Evolutionary conservation across 1,284 basidiomycete genomes (phyloP).

Genomic region (Ceratobasidium theobromae): DNA sequence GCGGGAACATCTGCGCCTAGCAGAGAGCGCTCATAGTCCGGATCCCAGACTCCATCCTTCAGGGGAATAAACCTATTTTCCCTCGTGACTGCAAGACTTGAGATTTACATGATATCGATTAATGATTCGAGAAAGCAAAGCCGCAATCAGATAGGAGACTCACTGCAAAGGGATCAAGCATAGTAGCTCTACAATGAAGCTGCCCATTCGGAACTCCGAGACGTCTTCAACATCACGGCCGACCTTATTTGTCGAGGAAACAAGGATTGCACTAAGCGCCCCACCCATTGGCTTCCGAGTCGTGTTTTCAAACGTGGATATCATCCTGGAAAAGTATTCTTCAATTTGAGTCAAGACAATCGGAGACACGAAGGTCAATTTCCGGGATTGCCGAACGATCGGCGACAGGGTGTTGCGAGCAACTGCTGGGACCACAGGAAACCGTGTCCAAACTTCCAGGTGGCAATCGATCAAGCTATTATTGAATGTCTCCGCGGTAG

Average conservation of each 20-base stretch:
- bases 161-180: constrained; percentile 28
- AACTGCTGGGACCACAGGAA: constrained; percentile 49
- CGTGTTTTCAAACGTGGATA: constrained; percentile 25
- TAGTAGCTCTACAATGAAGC: constrained; percentile 24
- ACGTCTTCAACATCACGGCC: neutral
- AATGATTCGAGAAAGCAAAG: neutral
- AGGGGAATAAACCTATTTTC: constrained; percentile 64
- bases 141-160: neutral
- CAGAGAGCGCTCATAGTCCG: constrained; percentile 54
- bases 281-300: constrained; percentile 28
- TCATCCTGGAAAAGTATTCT: constrained; percentile 33
- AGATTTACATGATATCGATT: neutral
- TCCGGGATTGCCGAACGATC: constrained; percentile 40
- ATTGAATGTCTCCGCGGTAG: constrained; percentile 41
- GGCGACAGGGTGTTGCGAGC: constrained; percentile 48
- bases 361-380: constrained; percentile 51
- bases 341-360: constrained; percentile 42
- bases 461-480: constrained; percentile 60
- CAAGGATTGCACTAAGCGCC: neutral
- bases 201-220: constrained; percentile 5
- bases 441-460: constrained; percentile 34
- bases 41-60: constrained; percentile 59
- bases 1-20: constrained; percentile 60
- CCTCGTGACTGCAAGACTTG: constrained; percentile 52
- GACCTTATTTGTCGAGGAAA: neutral